Percentiles rank a stretch among this genome's conserved stretches.
phyloP scores from a whole-genome alignment of 306 rosid species.

The Cicer yamashitae region DNA sequence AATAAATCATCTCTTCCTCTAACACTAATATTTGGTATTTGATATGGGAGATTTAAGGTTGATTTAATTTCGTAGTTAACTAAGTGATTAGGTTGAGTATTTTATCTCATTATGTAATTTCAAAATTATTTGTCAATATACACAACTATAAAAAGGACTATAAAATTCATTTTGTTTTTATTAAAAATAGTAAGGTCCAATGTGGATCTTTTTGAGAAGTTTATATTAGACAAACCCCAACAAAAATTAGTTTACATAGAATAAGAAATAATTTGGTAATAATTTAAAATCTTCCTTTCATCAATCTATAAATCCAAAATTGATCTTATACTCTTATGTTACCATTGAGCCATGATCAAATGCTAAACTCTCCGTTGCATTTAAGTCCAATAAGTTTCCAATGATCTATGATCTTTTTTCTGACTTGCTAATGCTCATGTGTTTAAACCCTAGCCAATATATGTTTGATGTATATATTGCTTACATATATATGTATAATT shows the following conservation, averaged over 20 bases:
- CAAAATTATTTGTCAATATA: not conserved
- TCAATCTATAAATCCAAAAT: not conserved
- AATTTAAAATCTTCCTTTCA: not conserved
- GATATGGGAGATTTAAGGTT: not conserved
- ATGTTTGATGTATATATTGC: too few species aligned
- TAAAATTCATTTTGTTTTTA: too few species aligned
- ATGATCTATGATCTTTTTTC: not conserved
- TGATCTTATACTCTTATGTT: not conserved
- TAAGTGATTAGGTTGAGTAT: too few species aligned
- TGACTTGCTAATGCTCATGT: not conserved
- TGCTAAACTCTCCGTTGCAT: not conserved
- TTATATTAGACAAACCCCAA: too few species aligned
- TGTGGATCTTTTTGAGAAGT: too few species aligned
- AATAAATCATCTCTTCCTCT: too few species aligned
- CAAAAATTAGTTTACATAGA: not conserved
- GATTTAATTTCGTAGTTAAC: too few species aligned
- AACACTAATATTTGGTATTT: not conserved
- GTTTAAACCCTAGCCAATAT: not conserved
- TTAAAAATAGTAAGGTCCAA: too few species aligned
- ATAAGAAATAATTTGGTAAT: constrained; percentile 2
- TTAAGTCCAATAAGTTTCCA: not conserved
- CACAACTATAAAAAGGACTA: not conserved
- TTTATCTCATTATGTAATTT: too few species aligned
- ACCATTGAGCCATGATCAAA: not conserved
- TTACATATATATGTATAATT: not conserved